phyloP scores from a whole-genome alignment of 306 rosid genomes.

The Quercus bicolor region DNA sequence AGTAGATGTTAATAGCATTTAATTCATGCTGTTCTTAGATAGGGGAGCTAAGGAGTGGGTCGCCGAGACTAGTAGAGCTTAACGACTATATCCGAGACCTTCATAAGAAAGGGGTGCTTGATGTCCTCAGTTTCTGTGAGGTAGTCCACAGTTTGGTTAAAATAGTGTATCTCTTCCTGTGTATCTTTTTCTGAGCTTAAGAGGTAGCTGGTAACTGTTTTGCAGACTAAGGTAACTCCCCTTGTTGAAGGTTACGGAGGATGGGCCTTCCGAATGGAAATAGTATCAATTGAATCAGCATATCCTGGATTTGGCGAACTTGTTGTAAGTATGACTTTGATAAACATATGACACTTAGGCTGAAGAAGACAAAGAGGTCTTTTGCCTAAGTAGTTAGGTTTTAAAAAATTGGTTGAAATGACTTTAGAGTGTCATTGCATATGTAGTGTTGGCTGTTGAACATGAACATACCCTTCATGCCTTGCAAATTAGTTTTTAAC shows the following conservation, averaged over 20 bases:
- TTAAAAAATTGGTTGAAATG: background rate
- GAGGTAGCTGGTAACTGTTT: conserved; percentile 16
- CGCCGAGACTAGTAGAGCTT: conserved; percentile 74
- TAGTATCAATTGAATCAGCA: conserved; percentile 96
- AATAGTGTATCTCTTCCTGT: conserved; percentile 2
- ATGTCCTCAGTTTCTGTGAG: conserved; percentile 98
- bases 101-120: conserved; percentile 76
- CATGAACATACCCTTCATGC: background rate
- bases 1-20: conserved; percentile 12
- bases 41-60: conserved; percentile 95
- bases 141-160: conserved; percentile 36
- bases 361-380: background rate
- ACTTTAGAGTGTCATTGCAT: background rate
- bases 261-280: conserved; percentile 95
- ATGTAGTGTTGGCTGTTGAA: background rate
- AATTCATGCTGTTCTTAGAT: conserved; percentile 49
- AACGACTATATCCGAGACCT: conserved; percentile 79
- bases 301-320: conserved; percentile 97
- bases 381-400: background rate
- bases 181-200: conserved; percentile 31
- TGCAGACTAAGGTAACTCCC: conserved; percentile 98
- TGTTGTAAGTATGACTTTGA: conserved; percentile 65
- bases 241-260: conserved; percentile 98
- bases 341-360: conserved; percentile 10
- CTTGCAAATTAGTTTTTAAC: too few species aligned